These are phyloP conservation scores for Paecilomyces niveus DNA, from an alignment of 2,329 filamentous ascomycete species.

Conservation along the genomic window DNA sequence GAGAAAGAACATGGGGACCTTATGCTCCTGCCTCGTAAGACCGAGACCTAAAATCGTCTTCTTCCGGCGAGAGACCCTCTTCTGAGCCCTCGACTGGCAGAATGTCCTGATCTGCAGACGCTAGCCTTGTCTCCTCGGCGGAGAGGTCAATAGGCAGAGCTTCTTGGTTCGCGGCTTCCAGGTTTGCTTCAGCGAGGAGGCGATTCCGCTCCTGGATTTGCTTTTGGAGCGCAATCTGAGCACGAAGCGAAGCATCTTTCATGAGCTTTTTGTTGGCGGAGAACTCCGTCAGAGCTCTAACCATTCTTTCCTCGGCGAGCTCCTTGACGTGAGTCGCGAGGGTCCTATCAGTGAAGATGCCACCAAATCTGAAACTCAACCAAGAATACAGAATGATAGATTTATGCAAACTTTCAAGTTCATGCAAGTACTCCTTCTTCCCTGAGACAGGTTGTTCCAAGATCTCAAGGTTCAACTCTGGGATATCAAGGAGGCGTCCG, in stretches of 20 bases:
- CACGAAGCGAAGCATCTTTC: conserved; percentile 30
- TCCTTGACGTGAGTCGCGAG: conserved; percentile 74
- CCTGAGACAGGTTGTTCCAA: conserved; percentile 52
- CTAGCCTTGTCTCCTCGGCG: conserved; percentile 8
- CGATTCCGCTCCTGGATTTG: conserved; percentile 22
- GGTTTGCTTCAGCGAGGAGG: conserved; percentile 15
- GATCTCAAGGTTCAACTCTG: conserved; percentile 62
- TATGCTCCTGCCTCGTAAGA: not conserved
- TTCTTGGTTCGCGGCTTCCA: conserved; percentile 8
- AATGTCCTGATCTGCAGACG: not conserved
- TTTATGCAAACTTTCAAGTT: conserved; percentile 73
- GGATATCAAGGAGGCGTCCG: conserved; percentile 65
- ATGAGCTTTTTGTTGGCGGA: conserved; percentile 38
- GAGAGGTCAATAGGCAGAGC: conserved; percentile 9
- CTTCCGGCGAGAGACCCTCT: not conserved
- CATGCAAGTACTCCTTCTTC: conserved; percentile 53
- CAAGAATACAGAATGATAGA: conserved; percentile 80
- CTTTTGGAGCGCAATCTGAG: conserved; percentile 30
- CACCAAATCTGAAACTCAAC: conserved; percentile 82
- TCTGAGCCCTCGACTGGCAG: not conserved
- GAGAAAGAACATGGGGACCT: not conserved
- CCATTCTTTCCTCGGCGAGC: conserved; percentile 70
- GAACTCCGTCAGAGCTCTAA: conserved; percentile 54
- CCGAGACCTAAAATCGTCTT: not conserved
- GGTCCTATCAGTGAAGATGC: conserved; percentile 67